Conservation (phyloP, 2,329 filamentous ascomycete species). For the Penicillium sp. region DNA sequence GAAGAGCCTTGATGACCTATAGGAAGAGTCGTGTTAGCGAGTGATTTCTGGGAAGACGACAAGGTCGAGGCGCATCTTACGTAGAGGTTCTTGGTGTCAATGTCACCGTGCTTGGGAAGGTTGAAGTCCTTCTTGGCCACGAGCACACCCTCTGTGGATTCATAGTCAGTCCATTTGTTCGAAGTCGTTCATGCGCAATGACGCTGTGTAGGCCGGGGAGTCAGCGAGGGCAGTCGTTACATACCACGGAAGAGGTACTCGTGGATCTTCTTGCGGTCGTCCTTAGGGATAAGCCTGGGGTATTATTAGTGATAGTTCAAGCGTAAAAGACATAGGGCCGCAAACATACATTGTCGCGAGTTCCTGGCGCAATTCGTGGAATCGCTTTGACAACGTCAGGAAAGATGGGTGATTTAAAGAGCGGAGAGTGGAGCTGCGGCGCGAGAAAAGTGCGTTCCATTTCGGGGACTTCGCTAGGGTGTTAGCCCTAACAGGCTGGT, state of each 20-base stretch:
- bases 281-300: slow-evolving; percentile 94
- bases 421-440: slow-evolving; percentile 33
- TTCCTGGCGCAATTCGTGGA: slow-evolving; percentile 53
- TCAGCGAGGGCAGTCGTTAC: slow-evolving; percentile 27
- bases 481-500: slow-evolving; percentile 24
- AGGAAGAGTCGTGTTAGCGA: slow-evolving; percentile 10
- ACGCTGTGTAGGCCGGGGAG: slow-evolving; percentile 14
- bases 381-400: slow-evolving; percentile 51
- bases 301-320: slow-evolving; percentile 17
- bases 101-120: slow-evolving; percentile 94
- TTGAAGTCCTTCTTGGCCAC: slow-evolving; percentile 99
- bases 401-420: slow-evolving; percentile 39
- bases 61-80: slow-evolving; percentile 44
- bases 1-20: slow-evolving; percentile 91
- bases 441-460: slow-evolving; percentile 39
- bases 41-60: neutral
- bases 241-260: slow-evolving; percentile 96
- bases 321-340: neutral
- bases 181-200: neutral
- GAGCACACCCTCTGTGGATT: slow-evolving; percentile 67
- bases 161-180: slow-evolving; percentile 14
- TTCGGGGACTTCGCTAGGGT: slow-evolving; percentile 30
- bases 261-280: slow-evolving; percentile 99
- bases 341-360: slow-evolving; percentile 52
- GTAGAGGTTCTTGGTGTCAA: slow-evolving; percentile 99